phyloP scores from a whole-genome alignment of 2,329 filamentous ascomycete species.

The Sporothrix globosa region DNA sequence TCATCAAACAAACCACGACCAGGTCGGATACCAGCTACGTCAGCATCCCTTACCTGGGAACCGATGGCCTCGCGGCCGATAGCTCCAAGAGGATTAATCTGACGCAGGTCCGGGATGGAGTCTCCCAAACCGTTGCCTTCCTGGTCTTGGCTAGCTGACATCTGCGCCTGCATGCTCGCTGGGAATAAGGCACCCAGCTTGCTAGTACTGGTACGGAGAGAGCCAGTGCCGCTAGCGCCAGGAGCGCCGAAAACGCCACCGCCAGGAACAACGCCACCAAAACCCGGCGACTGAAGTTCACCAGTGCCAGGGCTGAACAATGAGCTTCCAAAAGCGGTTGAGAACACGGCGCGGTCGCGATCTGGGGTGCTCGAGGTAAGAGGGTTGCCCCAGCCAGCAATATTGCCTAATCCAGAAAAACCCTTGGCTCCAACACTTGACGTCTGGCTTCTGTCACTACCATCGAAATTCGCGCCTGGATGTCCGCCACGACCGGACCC shows the following conservation, averaged over 20 bases:
- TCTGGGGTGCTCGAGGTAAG: constrained; percentile 69
- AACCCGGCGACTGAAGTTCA: constrained; percentile 75
- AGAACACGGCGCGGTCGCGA: constrained; percentile 61
- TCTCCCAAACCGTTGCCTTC: constrained; percentile 65
- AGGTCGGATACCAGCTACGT: constrained; percentile 58
- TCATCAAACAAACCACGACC: constrained; percentile 42
- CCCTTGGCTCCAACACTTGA: constrained; percentile 82
- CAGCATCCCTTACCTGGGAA: constrained; percentile 58
- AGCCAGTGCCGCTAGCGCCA: constrained; percentile 59
- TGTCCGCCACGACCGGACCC: constrained; percentile 59
- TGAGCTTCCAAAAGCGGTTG: constrained; percentile 72
- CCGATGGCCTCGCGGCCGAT: constrained; percentile 67
- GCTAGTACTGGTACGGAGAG: constrained; percentile 69
- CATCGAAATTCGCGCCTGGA: constrained; percentile 57
- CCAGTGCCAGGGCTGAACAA: constrained; percentile 72
- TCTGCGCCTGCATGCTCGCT: constrained; percentile 84
- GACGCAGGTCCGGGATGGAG: constrained; percentile 61
- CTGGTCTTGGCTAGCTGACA: constrained; percentile 61
- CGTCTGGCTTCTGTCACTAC: constrained; percentile 88
- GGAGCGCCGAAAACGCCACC: constrained; percentile 39
- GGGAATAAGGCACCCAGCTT: constrained; percentile 89
- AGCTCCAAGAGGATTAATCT: constrained; percentile 64
- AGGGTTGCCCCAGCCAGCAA: constrained; percentile 64
- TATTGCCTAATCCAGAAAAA: constrained; percentile 65
- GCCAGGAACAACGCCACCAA: constrained; percentile 58